Evolutionary conservation across 2,329 filamentous ascomycete genomes (phyloP).

Genomic region (Colletotrichum spinosum): DNA sequence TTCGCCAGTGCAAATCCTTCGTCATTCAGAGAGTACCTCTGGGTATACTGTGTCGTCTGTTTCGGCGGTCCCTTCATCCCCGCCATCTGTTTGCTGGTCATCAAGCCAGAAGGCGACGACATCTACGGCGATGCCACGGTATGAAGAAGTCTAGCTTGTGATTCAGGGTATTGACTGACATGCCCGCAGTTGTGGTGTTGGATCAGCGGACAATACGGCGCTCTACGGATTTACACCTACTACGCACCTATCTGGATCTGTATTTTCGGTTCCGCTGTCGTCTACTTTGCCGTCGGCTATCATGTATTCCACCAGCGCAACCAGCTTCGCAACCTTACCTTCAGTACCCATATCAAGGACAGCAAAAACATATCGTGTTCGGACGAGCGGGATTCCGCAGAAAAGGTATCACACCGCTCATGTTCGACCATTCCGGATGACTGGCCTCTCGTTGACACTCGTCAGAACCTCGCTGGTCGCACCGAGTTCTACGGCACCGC

Average conservation of each 20-base stretch:
- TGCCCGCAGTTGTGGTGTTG: conserved; percentile 69
- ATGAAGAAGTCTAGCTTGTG: conserved; percentile 39
- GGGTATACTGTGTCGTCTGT: conserved; percentile 76
- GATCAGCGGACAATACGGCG: conserved; percentile 66
- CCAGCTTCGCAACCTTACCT: conserved; percentile 63
- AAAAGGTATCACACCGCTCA: conserved; percentile 46
- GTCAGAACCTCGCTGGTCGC: conserved; percentile 42
- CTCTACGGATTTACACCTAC: conserved; percentile 70
- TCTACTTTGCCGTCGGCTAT: conserved; percentile 69
- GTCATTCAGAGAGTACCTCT: conserved; percentile 78
- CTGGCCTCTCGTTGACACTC: conserved; percentile 18
- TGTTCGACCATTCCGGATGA: not conserved
- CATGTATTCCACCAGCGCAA: conserved; percentile 71
- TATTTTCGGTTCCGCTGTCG: conserved; percentile 64
- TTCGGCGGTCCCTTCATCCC: conserved; percentile 79
- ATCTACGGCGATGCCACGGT: conserved; percentile 70
- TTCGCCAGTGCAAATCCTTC: conserved; percentile 71
- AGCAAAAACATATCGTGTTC: conserved; percentile 46
- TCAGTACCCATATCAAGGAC: conserved; percentile 55
- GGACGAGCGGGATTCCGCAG: conserved; percentile 44
- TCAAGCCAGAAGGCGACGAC: conserved; percentile 44
- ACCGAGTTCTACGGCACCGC: conserved; percentile 59
- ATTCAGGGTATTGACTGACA: not conserved
- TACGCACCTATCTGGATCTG: conserved; percentile 73
- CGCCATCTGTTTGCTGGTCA: conserved; percentile 72